Conservation (phyloP, 805 yeast genomes). For the Yamadazyma nakazawae region DNA sequence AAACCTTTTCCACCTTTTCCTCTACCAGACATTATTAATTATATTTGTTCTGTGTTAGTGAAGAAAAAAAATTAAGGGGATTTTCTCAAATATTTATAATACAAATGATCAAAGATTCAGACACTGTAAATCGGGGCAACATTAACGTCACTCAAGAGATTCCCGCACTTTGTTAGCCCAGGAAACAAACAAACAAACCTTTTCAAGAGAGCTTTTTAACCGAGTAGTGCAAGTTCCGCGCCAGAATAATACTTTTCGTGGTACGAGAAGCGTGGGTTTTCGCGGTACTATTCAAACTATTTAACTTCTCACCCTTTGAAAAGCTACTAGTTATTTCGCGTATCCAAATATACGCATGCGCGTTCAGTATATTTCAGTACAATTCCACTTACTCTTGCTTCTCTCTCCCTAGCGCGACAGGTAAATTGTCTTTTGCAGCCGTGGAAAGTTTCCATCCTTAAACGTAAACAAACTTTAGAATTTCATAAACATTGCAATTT, state of each 20-base stretch:
- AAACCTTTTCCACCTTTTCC: slow-evolving; percentile 99
- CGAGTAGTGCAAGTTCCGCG: not conserved
- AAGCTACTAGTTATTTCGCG: not conserved
- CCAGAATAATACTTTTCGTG: not conserved
- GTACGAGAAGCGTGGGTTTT: not conserved
- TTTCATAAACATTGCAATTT: not conserved
- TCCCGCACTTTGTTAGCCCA: slow-evolving; percentile 6
- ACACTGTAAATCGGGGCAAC: not conserved
- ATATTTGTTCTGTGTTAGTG: slow-evolving; percentile 6
- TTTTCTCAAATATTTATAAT: slow-evolving; percentile 7
- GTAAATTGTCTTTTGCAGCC: not conserved
- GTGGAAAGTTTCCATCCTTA: not conserved
- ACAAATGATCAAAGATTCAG: not conserved
- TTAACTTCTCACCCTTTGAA: not conserved
- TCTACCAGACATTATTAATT: slow-evolving; percentile 84
- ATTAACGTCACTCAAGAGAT: not conserved
- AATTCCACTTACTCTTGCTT: not conserved
- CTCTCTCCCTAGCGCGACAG: not conserved
- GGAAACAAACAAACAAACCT: slow-evolving; percentile 1
- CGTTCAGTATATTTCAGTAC: not conserved
- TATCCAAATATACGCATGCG: not conserved
- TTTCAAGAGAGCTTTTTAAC: not conserved
- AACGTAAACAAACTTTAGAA: slow-evolving; percentile 1
- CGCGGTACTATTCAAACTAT: not conserved
- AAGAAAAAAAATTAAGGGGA: slow-evolving; percentile 6